These are phyloP conservation scores for Lithospermum erythrorhizon DNA, from an alignment of 257 asterid genomes.

Conservation along the genomic window DNA sequence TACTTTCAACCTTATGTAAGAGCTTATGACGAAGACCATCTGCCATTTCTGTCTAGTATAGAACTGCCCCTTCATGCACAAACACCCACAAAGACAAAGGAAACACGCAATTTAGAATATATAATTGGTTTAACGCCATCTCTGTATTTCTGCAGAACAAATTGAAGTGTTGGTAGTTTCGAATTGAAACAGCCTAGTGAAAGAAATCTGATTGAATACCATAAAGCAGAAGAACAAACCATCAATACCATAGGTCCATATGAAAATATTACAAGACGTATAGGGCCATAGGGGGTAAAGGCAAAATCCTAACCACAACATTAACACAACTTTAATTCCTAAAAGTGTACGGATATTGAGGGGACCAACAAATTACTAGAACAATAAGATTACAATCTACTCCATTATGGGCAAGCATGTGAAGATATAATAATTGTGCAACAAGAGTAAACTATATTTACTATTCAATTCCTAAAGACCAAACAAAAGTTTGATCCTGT, in stretches of 20 bases:
- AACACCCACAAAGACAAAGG: neutral
- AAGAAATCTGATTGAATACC: neutral
- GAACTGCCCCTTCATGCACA: neutral
- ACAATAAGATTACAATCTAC: too few species aligned
- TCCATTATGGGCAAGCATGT: too few species aligned
- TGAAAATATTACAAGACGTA: neutral
- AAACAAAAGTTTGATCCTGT: too few species aligned
- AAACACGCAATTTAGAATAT: neutral
- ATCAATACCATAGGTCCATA: neutral
- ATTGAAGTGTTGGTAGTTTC: neutral
- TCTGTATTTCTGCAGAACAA: neutral
- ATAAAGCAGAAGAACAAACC: neutral
- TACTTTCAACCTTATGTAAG: neutral
- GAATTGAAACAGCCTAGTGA: neutral
- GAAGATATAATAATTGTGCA: too few species aligned
- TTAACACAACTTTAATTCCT: too few species aligned
- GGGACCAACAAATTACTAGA: too few species aligned
- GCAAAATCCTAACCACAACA: neutral
- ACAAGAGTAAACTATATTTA: too few species aligned
- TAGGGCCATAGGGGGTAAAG: neutral
- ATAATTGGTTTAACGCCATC: too few species aligned
- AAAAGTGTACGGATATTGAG: too few species aligned
- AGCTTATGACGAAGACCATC: neutral
- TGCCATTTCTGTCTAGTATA: neutral
- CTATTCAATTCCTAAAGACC: too few species aligned